These are phyloP conservation scores for Thraustotheca clavata DNA, from an alignment of 352 stramenopile genomes.

Conservation along the genomic window DNA sequence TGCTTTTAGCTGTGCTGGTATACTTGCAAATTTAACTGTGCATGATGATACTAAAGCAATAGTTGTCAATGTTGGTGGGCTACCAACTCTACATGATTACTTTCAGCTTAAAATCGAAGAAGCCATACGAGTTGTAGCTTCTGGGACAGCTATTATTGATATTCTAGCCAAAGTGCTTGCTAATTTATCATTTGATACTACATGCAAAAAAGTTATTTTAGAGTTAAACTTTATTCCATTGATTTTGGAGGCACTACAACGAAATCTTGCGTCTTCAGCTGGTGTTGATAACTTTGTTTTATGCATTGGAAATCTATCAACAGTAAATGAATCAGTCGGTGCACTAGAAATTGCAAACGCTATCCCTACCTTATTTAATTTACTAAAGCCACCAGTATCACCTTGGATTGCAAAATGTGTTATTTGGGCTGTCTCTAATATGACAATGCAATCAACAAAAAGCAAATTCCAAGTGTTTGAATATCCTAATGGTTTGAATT, in stretches of 20 bases:
- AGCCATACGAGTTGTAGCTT: neutral
- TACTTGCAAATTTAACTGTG: slow-evolving; percentile 24
- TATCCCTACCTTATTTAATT: slow-evolving; percentile 45
- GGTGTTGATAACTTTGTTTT: slow-evolving; percentile 25
- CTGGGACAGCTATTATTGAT: neutral
- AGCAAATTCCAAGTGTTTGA: slow-evolving; percentile 13
- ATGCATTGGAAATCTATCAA: slow-evolving; percentile 26
- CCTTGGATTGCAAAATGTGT: slow-evolving; percentile 16
- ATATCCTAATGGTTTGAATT: neutral
- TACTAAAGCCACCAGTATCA: slow-evolving; percentile 33
- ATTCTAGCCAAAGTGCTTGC: slow-evolving; percentile 19
- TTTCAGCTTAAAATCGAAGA: slow-evolving; percentile 10
- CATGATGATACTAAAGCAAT: slow-evolving; percentile 23
- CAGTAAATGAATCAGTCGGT: slow-evolving; percentile 22
- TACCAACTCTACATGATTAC: slow-evolving; percentile 17
- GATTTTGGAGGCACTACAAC: slow-evolving; percentile 29
- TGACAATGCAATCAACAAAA: slow-evolving; percentile 5
- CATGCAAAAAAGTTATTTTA: slow-evolving; percentile 21
- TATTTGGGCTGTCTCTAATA: slow-evolving; percentile 20
- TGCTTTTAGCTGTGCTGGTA: slow-evolving; percentile 6
- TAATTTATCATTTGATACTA: slow-evolving; percentile 24
- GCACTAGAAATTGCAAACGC: slow-evolving; percentile 35
- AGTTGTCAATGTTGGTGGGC: slow-evolving; percentile 27
- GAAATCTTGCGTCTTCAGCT: slow-evolving; percentile 22
- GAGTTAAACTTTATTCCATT: slow-evolving; percentile 27